phyloP scores from a whole-genome alignment of 2,329 filamentous ascomycete species.

The Magnaporthales sp. region DNA sequence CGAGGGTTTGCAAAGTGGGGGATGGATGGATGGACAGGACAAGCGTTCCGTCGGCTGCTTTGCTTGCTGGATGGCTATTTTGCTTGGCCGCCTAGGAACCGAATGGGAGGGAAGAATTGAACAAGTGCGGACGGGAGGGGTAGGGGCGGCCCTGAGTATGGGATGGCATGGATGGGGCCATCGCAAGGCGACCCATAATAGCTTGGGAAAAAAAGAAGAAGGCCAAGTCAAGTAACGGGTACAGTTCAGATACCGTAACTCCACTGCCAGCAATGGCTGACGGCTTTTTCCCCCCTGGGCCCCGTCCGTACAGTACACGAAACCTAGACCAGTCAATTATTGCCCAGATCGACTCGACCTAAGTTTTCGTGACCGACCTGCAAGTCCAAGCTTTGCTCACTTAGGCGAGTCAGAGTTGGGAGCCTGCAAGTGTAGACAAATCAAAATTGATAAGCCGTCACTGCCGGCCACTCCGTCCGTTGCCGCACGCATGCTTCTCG shows the following conservation, averaged over 20 bases:
- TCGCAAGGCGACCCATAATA: background rate
- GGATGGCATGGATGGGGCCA: background rate
- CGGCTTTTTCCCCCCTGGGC: background rate
- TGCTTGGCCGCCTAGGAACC: background rate
- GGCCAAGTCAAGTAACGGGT: background rate
- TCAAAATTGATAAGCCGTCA: background rate
- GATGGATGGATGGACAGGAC: constrained; percentile 1
- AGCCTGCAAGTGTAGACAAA: background rate
- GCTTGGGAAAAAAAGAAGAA: background rate
- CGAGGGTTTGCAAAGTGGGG: background rate
- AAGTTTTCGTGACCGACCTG: background rate
- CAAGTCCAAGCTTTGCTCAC: constrained; percentile 1
- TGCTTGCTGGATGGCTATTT: background rate
- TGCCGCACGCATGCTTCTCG: constrained; percentile 5
- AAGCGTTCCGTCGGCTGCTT: background rate
- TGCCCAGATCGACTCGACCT: background rate
- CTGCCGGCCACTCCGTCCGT: constrained; percentile 1
- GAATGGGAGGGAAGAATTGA: background rate
- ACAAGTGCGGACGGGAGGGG: background rate
- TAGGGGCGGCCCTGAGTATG: background rate
- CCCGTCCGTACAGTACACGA: background rate
- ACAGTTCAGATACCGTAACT: background rate
- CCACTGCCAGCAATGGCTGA: background rate
- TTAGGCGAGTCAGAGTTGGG: background rate
- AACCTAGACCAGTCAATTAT: background rate